Conservation (phyloP, 352 stramenopile genomes). For the Lagenidium sp. region DNA sequence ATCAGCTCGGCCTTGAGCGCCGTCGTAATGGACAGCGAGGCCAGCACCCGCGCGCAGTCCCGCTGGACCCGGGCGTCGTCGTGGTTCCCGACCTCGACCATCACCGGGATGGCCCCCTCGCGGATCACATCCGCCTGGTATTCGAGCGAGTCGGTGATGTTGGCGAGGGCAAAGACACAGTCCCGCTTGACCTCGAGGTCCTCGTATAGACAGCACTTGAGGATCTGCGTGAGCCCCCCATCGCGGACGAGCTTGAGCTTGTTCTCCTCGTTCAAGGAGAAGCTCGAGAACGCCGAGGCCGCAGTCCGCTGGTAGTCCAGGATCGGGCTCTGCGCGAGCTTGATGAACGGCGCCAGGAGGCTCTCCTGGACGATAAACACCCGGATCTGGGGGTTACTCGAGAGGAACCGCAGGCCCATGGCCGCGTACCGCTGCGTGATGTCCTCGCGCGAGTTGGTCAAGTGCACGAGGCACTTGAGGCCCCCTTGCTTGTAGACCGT, state of each 20-base stretch:
- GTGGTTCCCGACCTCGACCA: conserved; percentile 63
- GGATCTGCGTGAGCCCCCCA: conserved; percentile 84
- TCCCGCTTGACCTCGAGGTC: conserved; percentile 91
- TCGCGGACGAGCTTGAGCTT: conserved; percentile 92
- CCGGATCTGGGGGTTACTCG: conserved; percentile 90
- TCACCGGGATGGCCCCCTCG: conserved; percentile 71
- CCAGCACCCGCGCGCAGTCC: conserved; percentile 87
- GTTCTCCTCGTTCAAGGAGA: conserved; percentile 91
- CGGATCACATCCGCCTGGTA: conserved; percentile 86
- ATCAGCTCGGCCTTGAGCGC: conserved; percentile 83
- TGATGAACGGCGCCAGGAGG: conserved; percentile 87
- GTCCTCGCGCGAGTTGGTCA: conserved; percentile 85
- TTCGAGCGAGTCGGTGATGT: conserved; percentile 87
- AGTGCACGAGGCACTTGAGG: conserved; percentile 83
- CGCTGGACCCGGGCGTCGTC: conserved; percentile 93
- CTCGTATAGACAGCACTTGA: conserved; percentile 84
- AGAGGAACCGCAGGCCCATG: conserved; percentile 93
- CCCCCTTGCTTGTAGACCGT: conserved; percentile 90
- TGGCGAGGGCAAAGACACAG: conserved; percentile 92
- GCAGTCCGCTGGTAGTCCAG: conserved; percentile 91
- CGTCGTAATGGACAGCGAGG: conserved; percentile 85
- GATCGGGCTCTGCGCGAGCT: conserved; percentile 85
- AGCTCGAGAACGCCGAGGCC: conserved; percentile 88
- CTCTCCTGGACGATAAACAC: conserved; percentile 89
- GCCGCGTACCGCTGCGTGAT: conserved; percentile 93